A percentile compares a stretch with the other conserved stretches of the same genome.
These are phyloP conservation scores for Aspergillus fumigatus DNA, from an alignment of 2,329 filamentous ascomycete genomes.

Conservation along the genomic window DNA sequence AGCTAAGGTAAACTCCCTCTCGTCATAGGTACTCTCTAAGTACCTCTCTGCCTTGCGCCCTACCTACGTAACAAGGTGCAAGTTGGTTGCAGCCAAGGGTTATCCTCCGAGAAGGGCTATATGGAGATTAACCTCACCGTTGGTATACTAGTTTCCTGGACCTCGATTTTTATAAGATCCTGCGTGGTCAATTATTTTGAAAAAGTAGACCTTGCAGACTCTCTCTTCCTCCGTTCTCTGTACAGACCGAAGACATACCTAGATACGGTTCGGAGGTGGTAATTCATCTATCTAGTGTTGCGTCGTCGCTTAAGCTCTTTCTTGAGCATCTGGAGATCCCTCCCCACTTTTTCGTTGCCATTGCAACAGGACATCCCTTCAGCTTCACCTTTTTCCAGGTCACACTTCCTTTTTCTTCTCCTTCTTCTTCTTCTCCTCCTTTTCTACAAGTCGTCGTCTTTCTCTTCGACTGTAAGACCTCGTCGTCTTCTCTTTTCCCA, in stretches of 20 bases:
- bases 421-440: conserved; percentile 19
- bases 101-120: background rate
- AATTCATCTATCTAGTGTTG: background rate
- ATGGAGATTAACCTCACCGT: background rate
- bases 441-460: conserved; percentile 9
- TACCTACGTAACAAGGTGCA: background rate
- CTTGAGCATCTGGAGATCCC: conserved; percentile 33
- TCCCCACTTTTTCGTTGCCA: conserved; percentile 39
- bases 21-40: background rate
- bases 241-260: background rate
- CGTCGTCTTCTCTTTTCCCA: conserved; percentile 11
- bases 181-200: background rate
- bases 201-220: background rate
- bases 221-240: background rate
- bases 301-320: conserved; percentile 21
- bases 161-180: background rate
- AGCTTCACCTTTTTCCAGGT: conserved; percentile 35
- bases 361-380: conserved; percentile 40
- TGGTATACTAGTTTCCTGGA: background rate
- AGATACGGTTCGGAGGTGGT: background rate
- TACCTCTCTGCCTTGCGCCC: background rate
- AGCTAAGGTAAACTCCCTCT: background rate
- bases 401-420: conserved; percentile 19
- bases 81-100: background rate
- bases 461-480: conserved; percentile 14